Conservation (phyloP, 2,329 filamentous ascomycete genomes). For the Gyromitra esculenta region DNA sequence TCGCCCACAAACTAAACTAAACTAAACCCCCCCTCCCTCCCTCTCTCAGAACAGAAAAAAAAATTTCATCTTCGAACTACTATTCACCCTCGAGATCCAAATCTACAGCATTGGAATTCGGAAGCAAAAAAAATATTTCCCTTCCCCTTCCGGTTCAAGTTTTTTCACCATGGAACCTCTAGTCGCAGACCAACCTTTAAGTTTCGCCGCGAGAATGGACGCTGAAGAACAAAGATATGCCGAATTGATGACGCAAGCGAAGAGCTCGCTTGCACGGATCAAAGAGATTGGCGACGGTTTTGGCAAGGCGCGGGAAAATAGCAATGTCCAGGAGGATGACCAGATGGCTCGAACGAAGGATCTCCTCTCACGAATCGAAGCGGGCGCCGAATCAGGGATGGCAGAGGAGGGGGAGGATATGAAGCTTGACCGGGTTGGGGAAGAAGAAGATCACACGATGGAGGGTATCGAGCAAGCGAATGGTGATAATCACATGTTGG, state of each 20-base stretch:
- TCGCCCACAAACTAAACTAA: no score
- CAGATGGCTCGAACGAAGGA: constrained; percentile 9
- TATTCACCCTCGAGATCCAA: neutral
- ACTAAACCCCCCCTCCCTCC: no score
- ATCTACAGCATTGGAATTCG: no score
- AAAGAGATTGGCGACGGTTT: constrained; percentile 25
- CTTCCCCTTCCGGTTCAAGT: neutral
- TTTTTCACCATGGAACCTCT: constrained; percentile 5
- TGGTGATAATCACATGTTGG: neutral
- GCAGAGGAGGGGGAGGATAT: neutral
- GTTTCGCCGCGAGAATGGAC: constrained; percentile 29
- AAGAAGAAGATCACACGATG: constrained; percentile 28
- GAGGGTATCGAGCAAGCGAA: constrained; percentile 20
- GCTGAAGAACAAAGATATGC: constrained; percentile 36
- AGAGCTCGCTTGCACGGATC: constrained; percentile 41
- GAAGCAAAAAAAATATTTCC: neutral
- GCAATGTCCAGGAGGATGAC: constrained; percentile 21
- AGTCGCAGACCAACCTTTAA: neutral
- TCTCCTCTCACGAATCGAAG: constrained; percentile 29
- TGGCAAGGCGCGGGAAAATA: constrained; percentile 10
- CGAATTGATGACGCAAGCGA: constrained; percentile 41
- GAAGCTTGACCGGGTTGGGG: neutral
- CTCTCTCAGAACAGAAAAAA: no score
- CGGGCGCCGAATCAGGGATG: neutral
- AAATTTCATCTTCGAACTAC: no score